Percentiles rank a stretch among this genome's conserved stretches.
These are phyloP conservation scores for Cenchrus purpureus DNA, from an alignment of 176 grass and related monocot genomes.

Conservation along the genomic window DNA sequence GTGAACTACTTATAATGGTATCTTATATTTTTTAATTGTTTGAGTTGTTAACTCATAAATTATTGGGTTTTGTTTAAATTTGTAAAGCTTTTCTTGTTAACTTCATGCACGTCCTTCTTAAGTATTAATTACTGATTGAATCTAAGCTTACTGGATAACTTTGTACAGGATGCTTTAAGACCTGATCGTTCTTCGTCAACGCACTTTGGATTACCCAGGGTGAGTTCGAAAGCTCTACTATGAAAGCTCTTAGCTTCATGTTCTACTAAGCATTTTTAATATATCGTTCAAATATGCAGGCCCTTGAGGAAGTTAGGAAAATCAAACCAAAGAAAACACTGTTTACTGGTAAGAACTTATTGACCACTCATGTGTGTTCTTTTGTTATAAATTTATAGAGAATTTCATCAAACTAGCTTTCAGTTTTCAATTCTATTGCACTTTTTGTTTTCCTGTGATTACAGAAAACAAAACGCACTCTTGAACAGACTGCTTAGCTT, in stretches of 20 bases:
- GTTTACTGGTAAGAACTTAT: constrained; percentile 74
- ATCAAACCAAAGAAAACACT: constrained; percentile 92
- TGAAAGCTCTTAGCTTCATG: constrained; percentile 6
- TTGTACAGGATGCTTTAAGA: constrained; percentile 81
- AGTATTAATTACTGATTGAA: not conserved
- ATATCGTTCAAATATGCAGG: constrained; percentile 58
- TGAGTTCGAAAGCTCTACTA: constrained; percentile 31
- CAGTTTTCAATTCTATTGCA: constrained; percentile 18
- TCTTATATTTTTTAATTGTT: constrained; percentile 34
- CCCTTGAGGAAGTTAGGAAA: constrained; percentile 86
- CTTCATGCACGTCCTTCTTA: constrained; percentile 15
- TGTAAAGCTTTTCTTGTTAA: constrained; percentile 36
- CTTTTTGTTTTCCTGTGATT: not conserved
- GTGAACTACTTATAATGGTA: constrained; percentile 94
- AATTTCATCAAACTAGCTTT: constrained; percentile 19
- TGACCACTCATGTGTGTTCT: constrained; percentile 20
- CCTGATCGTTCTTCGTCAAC: constrained; percentile 94
- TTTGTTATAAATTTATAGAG: not conserved
- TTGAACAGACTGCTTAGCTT: constrained; percentile 31
- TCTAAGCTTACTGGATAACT: constrained; percentile 29
- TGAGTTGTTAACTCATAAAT: constrained; percentile 24
- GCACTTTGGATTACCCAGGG: constrained; percentile 90
- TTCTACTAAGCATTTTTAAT: constrained; percentile 27
- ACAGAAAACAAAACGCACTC: not conserved
- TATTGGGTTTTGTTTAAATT: constrained; percentile 22